Conservation (phyloP, 768 basidiomycete species). For the Tricholoma sp. region DNA sequence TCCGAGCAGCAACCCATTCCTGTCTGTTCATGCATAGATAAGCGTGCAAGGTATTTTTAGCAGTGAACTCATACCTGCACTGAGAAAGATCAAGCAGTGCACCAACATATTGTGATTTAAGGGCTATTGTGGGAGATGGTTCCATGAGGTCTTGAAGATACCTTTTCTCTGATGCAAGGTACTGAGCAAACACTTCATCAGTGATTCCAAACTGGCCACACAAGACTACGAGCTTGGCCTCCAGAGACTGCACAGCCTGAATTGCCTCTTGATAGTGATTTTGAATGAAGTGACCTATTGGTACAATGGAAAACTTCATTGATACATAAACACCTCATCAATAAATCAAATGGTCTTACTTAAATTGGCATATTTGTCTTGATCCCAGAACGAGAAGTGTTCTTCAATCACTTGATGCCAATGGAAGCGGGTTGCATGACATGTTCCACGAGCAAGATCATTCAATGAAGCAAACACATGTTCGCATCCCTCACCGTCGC, state of each 20-base stretch:
- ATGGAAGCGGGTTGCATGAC: neutral
- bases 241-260: neutral
- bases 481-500: no score
- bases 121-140: neutral
- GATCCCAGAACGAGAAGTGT: neutral
- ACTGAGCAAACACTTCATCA: conserved; percentile 2
- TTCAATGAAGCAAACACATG: no score
- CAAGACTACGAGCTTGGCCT: neutral
- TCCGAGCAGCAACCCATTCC: neutral
- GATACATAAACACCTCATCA: neutral
- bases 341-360: conserved; percentile 8
- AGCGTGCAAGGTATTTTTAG: neutral
- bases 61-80: neutral
- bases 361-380: conserved; percentile 12
- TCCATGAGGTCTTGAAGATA: neutral
- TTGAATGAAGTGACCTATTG: neutral
- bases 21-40: neutral
- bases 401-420: neutral
- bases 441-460: conserved; percentile 11
- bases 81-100: neutral
- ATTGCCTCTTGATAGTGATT: neutral
- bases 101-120: neutral
- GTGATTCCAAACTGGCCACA: neutral
- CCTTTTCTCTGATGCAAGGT: neutral
- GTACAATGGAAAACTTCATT: neutral